A percentile compares a stretch with the other conserved stretches of the same genome.
phyloP scores from a whole-genome alignment of 257 asterid genomes.

The Fraxinus anomala region DNA sequence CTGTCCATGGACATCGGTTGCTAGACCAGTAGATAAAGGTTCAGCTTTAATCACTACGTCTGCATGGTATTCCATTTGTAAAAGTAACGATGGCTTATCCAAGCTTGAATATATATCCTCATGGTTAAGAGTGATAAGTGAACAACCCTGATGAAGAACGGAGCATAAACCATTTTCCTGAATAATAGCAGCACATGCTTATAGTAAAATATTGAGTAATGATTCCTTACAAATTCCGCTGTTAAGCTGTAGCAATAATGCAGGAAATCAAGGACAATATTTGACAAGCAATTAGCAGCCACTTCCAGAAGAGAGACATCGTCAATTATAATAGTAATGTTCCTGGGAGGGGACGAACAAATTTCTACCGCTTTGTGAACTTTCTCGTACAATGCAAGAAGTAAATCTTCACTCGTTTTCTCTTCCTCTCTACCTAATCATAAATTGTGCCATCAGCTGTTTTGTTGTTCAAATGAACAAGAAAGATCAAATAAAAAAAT shows the following conservation, averaged over 20 bases:
- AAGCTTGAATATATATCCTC: conserved; percentile 65
- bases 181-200: conserved; percentile 7
- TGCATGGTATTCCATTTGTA: conserved; percentile 73
- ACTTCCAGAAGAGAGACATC: conserved; percentile 89
- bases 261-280: conserved; percentile 74
- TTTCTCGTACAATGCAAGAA: conserved; percentile 61
- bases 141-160: conserved; percentile 58
- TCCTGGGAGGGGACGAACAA: conserved; percentile 38
- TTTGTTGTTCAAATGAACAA: background rate
- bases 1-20: conserved; percentile 96
- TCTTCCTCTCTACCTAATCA: conserved; percentile 46
- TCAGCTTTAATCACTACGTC: conserved; percentile 74
- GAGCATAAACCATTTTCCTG: conserved; percentile 20
- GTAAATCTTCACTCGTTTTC: conserved; percentile 45
- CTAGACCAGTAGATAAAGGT: conserved; percentile 94
- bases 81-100: conserved; percentile 54
- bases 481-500: background rate
- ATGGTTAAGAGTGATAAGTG: conserved; percentile 70
- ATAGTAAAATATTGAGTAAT: conserved; percentile 1
- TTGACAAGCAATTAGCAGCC: conserved; percentile 65
- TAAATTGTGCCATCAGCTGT: conserved; percentile 6
- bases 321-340: conserved; percentile 64
- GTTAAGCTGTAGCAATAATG: conserved; percentile 74
- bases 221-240: conserved; percentile 67
- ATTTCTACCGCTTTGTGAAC: conserved; percentile 74